Evolutionary conservation across 768 basidiomycete genomes (phyloP).

Genomic region (Crepidotus variabilis): DNA sequence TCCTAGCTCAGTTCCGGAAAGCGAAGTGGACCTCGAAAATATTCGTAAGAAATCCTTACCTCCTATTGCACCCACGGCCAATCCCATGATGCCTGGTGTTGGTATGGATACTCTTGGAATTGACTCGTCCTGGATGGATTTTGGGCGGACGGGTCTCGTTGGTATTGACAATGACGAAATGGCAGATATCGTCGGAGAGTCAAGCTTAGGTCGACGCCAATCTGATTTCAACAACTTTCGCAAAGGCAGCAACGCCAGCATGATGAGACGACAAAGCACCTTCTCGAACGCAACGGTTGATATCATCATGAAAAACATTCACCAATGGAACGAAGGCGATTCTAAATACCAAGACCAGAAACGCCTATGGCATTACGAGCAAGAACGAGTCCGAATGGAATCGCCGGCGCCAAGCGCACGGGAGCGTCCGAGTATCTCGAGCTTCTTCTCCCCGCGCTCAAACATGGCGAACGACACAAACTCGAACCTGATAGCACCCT

Average conservation of each 20-base stretch:
- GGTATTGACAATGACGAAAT: conserved; percentile 23
- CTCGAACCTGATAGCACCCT: conserved; percentile 2
- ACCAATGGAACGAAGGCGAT: conserved; percentile 34
- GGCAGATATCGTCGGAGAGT: conserved; percentile 22
- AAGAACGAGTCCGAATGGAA: conserved; percentile 36
- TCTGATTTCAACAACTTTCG: conserved; percentile 14
- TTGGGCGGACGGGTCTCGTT: conserved; percentile 19
- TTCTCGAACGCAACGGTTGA: conserved; percentile 39
- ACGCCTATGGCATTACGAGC: conserved; percentile 57
- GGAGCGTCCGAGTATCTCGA: conserved; percentile 23
- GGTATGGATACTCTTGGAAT: conserved; percentile 23
- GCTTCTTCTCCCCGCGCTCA: conserved; percentile 25
- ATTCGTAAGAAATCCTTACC: conserved; percentile 37
- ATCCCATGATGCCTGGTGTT: neutral
- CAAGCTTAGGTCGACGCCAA: conserved; percentile 9
- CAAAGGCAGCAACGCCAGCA: conserved; percentile 18
- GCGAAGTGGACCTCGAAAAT: conserved; percentile 51
- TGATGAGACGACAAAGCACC: conserved; percentile 38
- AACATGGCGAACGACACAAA: conserved; percentile 24
- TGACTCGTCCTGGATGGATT: conserved; percentile 34
- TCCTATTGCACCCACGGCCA: conserved; percentile 8
- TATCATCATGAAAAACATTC: conserved; percentile 34
- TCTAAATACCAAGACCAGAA: conserved; percentile 39
- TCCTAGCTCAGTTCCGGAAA: conserved; percentile 44
- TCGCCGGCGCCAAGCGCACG: conserved; percentile 7